Percentiles rank a stretch among this genome's conserved stretches.
Conservation (phyloP, 148 eudicot species). For the Amaranthus hypochondriacus region DNA sequence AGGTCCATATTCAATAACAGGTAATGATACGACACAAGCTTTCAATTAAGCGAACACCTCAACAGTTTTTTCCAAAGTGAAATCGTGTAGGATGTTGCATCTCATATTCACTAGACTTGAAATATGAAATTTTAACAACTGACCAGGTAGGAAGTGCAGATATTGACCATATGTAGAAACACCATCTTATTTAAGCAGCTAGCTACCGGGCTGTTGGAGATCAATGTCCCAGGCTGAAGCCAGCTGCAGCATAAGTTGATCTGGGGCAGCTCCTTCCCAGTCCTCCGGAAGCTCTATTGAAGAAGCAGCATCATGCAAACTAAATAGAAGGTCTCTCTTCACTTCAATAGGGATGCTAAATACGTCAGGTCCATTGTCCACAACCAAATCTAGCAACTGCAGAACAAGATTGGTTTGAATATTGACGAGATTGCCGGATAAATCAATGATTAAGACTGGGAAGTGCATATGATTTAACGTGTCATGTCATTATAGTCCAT, state of each 20-base stretch:
- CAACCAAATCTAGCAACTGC: slow-evolving; percentile 62
- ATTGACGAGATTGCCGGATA: background rate
- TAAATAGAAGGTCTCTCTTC: slow-evolving; percentile 64
- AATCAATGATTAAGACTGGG: no score
- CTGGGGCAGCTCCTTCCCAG: slow-evolving; percentile 90
- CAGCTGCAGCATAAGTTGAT: slow-evolving; percentile 77
- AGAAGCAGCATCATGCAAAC: slow-evolving; percentile 64
- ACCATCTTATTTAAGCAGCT: background rate
- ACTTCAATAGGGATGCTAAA: slow-evolving; percentile 63
- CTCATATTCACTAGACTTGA: slow-evolving; percentile 4
- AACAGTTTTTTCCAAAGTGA: background rate
- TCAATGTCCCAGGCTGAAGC: slow-evolving; percentile 89
- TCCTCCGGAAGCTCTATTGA: slow-evolving; percentile 69
- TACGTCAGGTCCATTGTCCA: slow-evolving; percentile 78
- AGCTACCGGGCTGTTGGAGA: slow-evolving; percentile 61
- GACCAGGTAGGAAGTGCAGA: slow-evolving; percentile 11
- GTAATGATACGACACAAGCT: slow-evolving; percentile 2
- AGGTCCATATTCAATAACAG: background rate
- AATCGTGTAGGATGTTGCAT: slow-evolving; percentile 1
- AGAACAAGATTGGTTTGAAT: background rate
- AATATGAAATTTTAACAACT: slow-evolving; percentile 8
- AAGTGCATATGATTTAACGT: no score
- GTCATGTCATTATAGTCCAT: no score
- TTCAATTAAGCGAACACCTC: slow-evolving; percentile 2
- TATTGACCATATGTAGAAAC: background rate